phyloP scores from a whole-genome alignment of 2,329 filamentous ascomycete species.

The Phoma sp. region DNA sequence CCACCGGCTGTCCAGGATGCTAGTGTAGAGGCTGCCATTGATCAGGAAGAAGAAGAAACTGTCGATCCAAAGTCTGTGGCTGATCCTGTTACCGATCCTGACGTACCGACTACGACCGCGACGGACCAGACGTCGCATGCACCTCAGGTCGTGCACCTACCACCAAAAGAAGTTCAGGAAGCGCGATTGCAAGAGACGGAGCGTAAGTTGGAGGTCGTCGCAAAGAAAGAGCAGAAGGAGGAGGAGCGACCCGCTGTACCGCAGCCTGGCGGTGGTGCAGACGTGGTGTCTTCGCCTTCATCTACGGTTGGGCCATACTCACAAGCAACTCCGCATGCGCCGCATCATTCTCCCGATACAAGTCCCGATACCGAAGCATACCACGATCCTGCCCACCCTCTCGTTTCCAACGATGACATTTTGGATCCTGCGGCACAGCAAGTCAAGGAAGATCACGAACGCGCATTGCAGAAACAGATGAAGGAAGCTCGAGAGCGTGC shows the following conservation, averaged over 20 bases:
- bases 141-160: constrained; percentile 54
- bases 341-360: constrained; percentile 73
- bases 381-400: constrained; percentile 41
- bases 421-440: constrained; percentile 46
- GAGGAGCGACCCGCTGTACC: constrained; percentile 43
- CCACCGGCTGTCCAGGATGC: constrained; percentile 23
- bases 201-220: constrained; percentile 45
- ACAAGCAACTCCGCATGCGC: constrained; percentile 72
- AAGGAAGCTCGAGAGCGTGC: constrained; percentile 52
- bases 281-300: constrained; percentile 57
- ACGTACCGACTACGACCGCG: neutral
- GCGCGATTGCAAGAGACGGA: constrained; percentile 52
- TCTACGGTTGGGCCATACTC: constrained; percentile 75
- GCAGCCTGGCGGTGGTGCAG: constrained; percentile 29
- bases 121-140: constrained; percentile 24
- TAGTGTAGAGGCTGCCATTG: constrained; percentile 1
- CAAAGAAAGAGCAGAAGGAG: constrained; percentile 48
- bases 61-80: constrained; percentile 31
- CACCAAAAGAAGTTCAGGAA: constrained; percentile 58
- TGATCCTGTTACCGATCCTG: constrained; percentile 35
- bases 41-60: constrained; percentile 27
- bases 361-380: constrained; percentile 70
- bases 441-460: constrained; percentile 61
- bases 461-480: constrained; percentile 57
- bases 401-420: constrained; percentile 38